Conservation (phyloP, 805 yeast genomes). For the Kodamaea neixiangensis region DNA sequence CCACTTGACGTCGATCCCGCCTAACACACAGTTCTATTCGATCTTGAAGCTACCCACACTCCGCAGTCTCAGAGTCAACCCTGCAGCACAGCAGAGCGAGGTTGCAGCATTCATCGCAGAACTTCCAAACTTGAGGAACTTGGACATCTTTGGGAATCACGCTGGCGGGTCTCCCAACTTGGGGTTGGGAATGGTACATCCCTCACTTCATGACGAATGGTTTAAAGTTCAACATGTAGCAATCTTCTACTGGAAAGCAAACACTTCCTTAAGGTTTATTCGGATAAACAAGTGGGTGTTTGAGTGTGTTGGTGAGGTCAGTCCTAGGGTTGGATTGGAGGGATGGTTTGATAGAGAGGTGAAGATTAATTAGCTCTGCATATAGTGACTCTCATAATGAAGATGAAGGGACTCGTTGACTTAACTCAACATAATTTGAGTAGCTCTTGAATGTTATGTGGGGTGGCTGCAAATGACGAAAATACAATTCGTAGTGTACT, state of each 20-base stretch:
- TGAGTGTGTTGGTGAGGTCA: slow-evolving; percentile 32
- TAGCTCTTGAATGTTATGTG: too few species aligned
- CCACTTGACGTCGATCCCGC: slow-evolving; percentile 9
- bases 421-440: too few species aligned
- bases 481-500: not conserved
- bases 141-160: slow-evolving; percentile 51
- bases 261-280: slow-evolving; percentile 37
- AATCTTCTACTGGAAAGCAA: slow-evolving; percentile 32
- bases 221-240: slow-evolving; percentile 57
- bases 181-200: slow-evolving; percentile 55
- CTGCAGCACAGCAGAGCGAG: slow-evolving; percentile 26
- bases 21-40: slow-evolving; percentile 10
- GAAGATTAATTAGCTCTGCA: too few species aligned
- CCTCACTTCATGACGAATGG: slow-evolving; percentile 60
- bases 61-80: slow-evolving; percentile 43
- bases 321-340: slow-evolving; percentile 49
- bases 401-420: too few species aligned
- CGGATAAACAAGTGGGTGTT: slow-evolving; percentile 53
- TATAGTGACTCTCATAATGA: not conserved
- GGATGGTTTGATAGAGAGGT: slow-evolving; percentile 43
- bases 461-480: not conserved
- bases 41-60: slow-evolving; percentile 24
- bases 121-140: slow-evolving; percentile 27
- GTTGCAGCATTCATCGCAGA: slow-evolving; percentile 23
- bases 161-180: slow-evolving; percentile 56